These are phyloP conservation scores for Grosmannia huntii DNA, from an alignment of 2,329 filamentous ascomycete genomes.

Conservation along the genomic window DNA sequence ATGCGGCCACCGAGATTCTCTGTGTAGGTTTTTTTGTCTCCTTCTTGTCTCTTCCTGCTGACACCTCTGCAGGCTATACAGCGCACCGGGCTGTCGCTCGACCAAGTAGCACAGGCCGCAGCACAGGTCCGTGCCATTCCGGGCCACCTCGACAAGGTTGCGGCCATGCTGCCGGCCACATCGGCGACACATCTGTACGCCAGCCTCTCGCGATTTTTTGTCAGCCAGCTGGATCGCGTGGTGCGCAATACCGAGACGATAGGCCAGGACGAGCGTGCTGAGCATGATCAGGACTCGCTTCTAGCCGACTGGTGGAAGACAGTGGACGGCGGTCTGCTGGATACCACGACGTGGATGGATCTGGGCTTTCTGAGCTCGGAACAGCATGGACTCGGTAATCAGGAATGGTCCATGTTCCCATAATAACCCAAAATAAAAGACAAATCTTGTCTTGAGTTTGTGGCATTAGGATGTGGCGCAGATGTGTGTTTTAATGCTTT, in stretches of 20 bases:
- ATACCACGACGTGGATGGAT: slow-evolving; percentile 12
- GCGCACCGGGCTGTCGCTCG: slow-evolving; percentile 7
- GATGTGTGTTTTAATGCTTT: no score
- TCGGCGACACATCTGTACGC: slow-evolving; percentile 11
- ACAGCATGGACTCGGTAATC: slow-evolving; percentile 3
- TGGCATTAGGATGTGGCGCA: no score
- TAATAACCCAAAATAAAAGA: no score
- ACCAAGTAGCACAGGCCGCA: slow-evolving; percentile 8
- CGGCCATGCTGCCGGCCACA: slow-evolving; percentile 9
- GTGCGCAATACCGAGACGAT: slow-evolving; percentile 8
- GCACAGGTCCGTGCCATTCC: slow-evolving; percentile 9
- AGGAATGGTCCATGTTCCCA: slow-evolving; percentile 1
- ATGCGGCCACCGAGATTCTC: slow-evolving; percentile 15
- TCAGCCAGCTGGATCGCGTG: slow-evolving; percentile 10
- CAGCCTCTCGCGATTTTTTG: slow-evolving; percentile 10
- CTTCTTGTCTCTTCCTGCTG: no score
- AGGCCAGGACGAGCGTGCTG: slow-evolving; percentile 3
- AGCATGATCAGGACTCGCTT: slow-evolving; percentile 9
- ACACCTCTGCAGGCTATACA: slow-evolving; percentile 6
- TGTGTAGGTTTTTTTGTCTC: slow-evolving; percentile 2
- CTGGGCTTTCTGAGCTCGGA: slow-evolving; percentile 11
- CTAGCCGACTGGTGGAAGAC: slow-evolving; percentile 12
- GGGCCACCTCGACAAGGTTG: slow-evolving; percentile 10
- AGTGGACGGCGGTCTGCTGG: slow-evolving; percentile 10
- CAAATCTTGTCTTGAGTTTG: no score